These are phyloP conservation scores for Fusarium setosum DNA, from an alignment of 2,329 filamentous ascomycete genomes.

Conservation along the genomic window DNA sequence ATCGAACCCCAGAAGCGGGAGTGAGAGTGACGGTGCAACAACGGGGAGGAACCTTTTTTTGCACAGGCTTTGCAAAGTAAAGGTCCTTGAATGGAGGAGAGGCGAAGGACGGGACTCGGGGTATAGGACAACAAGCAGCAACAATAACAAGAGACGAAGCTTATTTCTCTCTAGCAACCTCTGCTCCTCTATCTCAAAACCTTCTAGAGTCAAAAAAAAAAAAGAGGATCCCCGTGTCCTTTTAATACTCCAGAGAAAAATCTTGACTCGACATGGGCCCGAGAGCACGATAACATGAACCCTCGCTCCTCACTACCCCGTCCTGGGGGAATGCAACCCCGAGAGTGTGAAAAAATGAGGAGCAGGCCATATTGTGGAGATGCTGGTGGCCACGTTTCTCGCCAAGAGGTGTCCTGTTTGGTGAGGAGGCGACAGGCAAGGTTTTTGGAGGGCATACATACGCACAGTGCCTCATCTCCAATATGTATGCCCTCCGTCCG, in stretches of 20 bases:
- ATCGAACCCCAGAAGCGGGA: conserved; percentile 28
- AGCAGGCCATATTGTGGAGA: conserved; percentile 24
- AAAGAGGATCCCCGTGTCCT: conserved; percentile 11
- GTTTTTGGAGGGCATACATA: background rate
- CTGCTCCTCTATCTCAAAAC: background rate
- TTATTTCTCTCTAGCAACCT: background rate
- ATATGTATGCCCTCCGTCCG: conserved; percentile 33
- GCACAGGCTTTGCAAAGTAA: too few species aligned
- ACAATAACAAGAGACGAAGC: background rate
- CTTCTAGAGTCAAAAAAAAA: background rate
- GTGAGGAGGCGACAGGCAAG: background rate
- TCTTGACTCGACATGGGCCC: background rate
- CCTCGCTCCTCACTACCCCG: conserved; percentile 22
- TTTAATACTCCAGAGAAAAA: conserved; percentile 32
- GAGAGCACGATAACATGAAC: background rate
- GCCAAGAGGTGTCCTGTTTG: conserved; percentile 15
- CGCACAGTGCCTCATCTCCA: conserved; percentile 1
- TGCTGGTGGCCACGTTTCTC: conserved; percentile 10
- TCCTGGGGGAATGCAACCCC: conserved; percentile 20
- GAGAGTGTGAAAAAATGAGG: conserved; percentile 17
- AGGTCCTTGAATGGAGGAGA: too few species aligned
- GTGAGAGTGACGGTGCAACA: conserved; percentile 42
- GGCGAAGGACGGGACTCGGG: conserved; percentile 19
- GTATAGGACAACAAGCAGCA: conserved; percentile 1
- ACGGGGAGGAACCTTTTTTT: too few species aligned